Evolutionary conservation across 345 rosid species (phyloP).

Genomic region (Fremontodendron californicum): DNA sequence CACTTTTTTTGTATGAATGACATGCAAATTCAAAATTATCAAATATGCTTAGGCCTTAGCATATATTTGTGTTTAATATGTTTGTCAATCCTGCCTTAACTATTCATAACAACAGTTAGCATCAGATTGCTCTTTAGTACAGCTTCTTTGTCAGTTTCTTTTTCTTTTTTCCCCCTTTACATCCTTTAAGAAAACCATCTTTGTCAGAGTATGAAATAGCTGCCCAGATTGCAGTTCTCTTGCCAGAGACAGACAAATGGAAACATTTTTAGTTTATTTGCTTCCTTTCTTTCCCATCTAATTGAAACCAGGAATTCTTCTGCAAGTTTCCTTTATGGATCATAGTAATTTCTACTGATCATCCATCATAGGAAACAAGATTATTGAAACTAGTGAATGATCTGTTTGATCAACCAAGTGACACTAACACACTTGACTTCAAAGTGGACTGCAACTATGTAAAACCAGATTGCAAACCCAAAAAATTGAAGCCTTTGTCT

Average conservation of each 20-base stretch:
- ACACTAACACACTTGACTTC: background rate
- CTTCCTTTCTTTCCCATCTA: background rate
- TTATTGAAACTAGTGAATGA: background rate
- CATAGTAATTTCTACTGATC: background rate
- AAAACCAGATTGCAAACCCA: background rate
- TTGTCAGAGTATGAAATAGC: background rate
- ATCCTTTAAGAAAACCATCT: background rate
- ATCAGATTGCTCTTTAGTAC: background rate
- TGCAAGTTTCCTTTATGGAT: background rate
- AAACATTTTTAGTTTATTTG: background rate
- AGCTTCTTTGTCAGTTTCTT: background rate
- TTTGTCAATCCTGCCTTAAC: background rate
- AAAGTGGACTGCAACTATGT: background rate
- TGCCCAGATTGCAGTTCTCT: background rate
- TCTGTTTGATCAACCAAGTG: background rate
- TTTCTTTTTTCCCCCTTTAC: background rate
- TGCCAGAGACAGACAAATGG: background rate
- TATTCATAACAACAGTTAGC: background rate
- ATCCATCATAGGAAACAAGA: constrained; percentile 1
- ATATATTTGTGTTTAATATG: background rate
- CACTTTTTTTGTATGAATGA: background rate
- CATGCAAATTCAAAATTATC: background rate
- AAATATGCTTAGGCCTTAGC: background rate
- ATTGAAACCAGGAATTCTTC: background rate
- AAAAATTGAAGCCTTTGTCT: background rate